phyloP scores from a whole-genome alignment of 1,284 basidiomycete species.

The Rhodotorula mucilaginosa region DNA sequence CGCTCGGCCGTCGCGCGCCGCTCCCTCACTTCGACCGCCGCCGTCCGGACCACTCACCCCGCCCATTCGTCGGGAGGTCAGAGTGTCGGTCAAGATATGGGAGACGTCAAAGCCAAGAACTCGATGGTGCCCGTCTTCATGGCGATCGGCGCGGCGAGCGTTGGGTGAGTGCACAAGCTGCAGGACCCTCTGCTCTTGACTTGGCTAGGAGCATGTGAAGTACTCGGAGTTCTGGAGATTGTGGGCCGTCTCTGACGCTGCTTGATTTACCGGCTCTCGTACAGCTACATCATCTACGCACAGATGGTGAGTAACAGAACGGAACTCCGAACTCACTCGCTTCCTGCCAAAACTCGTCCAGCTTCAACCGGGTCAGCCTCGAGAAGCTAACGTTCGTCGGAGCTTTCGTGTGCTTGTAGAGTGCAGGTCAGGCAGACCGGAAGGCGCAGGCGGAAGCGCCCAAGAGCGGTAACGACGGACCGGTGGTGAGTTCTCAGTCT shows the following conservation, averaged over 20 bases:
- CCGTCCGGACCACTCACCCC: not conserved
- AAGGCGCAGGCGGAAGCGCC: not conserved
- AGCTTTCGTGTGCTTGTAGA: not conserved
- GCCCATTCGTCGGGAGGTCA: not conserved
- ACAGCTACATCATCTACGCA: constrained; percentile 1
- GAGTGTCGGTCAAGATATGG: constrained; percentile 5
- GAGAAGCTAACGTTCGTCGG: not conserved
- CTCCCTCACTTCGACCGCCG: not conserved
- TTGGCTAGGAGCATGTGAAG: no score
- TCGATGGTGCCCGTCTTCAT: not conserved
- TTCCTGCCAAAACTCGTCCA: not conserved
- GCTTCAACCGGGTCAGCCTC: not conserved
- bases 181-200: no score
- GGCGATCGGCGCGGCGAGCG: not conserved
- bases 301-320: not conserved
- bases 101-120: constrained; percentile 9
- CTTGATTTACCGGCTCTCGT: no score
- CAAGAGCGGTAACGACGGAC: not conserved
- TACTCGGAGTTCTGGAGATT: no score
- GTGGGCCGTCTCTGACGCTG: no score
- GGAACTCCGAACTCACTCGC: no score
- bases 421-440: not conserved
- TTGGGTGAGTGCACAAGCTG: not conserved
- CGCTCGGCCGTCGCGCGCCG: not conserved
- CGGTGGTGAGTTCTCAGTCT: not conserved